Evolutionary conservation across 2,329 filamentous ascomycete genomes (phyloP), one percentile per base, ranked within the genome.

Genomic region (Apiospora phragmitis): DNA sequence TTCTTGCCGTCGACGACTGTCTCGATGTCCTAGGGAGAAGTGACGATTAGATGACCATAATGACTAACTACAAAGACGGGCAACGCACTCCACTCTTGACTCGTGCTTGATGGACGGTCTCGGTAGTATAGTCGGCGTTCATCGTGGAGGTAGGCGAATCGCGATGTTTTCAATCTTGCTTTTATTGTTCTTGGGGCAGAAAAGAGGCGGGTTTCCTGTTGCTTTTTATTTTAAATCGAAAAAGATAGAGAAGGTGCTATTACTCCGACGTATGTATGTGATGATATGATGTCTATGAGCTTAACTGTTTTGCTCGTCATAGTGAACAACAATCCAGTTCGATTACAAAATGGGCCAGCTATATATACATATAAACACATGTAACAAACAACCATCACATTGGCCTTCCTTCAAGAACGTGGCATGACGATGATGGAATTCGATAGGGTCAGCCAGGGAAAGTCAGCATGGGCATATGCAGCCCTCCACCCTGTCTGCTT

Each of bases 31-130:
- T 74, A 41, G 21, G 9, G n/a, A 38, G 9, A 12, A 14, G 32
- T 24, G 9, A 3, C 9, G 32, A 38, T 62, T 38, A 62, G 55
- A 38, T 38, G 32, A n/a, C 9, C 21, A 21, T 12, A 12, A 16
- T 14, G 6, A 55, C 42, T 21, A 42, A 7, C 24, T 11, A 43
- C 11, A 18, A 38, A 8, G 32, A 29, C 26, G 14, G 18, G 24
- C 2, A 41, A 62, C 70, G 51, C 65, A 71, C 70, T 26, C 72
- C 72, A 35, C 70, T 55, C 29, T 66, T 51, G 69, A 73, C 71
- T 11, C 68, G 68, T 24, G 68, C 72, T n/a, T 68, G 68, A 47
- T 74, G 73, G 24, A 74, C 59, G 3, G 71, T 74, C 67, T 74
- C 73, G 29, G 71, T 72, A 41, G 62, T 59, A 67, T 72, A 74